phyloP scores from a whole-genome alignment of 257 asterid species.

The Scutellaria barbata region DNA sequence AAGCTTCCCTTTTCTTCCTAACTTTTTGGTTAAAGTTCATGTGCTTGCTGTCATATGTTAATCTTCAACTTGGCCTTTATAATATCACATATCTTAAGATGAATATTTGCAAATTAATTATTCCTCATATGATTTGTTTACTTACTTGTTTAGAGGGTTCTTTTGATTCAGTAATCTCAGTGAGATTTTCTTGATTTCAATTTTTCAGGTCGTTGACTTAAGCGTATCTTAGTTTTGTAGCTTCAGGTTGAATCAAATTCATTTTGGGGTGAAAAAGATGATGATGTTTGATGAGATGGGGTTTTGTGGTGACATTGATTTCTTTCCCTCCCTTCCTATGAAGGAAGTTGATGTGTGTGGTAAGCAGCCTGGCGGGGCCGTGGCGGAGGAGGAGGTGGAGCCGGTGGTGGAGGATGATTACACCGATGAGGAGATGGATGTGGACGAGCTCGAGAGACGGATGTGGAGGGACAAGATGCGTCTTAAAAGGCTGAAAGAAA shows the following conservation, averaged over 20 bases:
- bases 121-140: not conserved
- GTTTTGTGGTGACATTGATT: conserved; percentile 73
- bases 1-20: conserved; percentile 10
- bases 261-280: conserved; percentile 42
- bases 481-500: conserved; percentile 69
- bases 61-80: not conserved
- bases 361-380: conserved; percentile 46
- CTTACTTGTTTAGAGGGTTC: not conserved
- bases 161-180: not conserved
- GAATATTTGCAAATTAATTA: not conserved
- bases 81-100: not conserved
- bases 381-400: conserved; percentile 52
- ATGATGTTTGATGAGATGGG: conserved; percentile 86
- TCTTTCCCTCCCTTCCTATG: conserved; percentile 59
- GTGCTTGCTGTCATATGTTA: conserved; percentile 38
- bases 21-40: conserved; percentile 36
- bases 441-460: conserved; percentile 83
- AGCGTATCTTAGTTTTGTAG: conserved; percentile 14
- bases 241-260: conserved; percentile 22
- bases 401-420: conserved; percentile 69
- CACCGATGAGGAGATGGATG: conserved; percentile 77
- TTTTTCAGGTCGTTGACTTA: conserved; percentile 1
- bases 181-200: conserved; percentile 5
- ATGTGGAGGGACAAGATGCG: conserved; percentile 88
- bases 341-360: conserved; percentile 52